These are phyloP conservation scores for Chalciporus pseudorubinellus DNA, from an alignment of 768 basidiomycete species.

Conservation along the genomic window DNA sequence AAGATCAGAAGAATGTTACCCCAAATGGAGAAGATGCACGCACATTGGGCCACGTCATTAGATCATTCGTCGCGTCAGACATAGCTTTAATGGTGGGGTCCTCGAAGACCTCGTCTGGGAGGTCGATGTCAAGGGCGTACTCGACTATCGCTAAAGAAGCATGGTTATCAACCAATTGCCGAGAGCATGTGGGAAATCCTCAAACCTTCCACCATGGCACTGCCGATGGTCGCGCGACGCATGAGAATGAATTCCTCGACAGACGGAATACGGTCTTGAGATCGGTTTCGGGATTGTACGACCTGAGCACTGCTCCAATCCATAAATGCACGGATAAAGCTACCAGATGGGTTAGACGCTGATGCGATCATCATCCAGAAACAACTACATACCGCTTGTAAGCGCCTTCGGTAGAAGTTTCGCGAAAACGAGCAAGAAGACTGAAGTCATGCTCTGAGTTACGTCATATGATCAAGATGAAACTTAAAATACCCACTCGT, in stretches of 20 bases:
- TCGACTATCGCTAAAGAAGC: slow-evolving; percentile 32
- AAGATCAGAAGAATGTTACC: slow-evolving; percentile 11
- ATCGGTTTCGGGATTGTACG: slow-evolving; percentile 34
- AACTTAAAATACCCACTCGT: slow-evolving; percentile 30
- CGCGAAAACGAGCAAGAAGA: slow-evolving; percentile 34
- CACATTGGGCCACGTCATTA: slow-evolving; percentile 44
- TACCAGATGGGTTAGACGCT: slow-evolving; percentile 10
- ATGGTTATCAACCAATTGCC: background rate
- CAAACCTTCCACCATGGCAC: slow-evolving; percentile 38
- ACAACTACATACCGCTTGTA: slow-evolving; percentile 29
- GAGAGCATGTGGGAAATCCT: background rate
- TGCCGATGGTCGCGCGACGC: slow-evolving; percentile 37
- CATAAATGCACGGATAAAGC: slow-evolving; percentile 36
- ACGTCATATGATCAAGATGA: slow-evolving; percentile 10
- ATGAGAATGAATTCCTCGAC: slow-evolving; percentile 39
- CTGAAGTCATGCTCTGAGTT: slow-evolving; percentile 15
- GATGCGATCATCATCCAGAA: background rate
- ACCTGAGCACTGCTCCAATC: slow-evolving; percentile 37
- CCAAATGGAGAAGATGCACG: slow-evolving; percentile 13
- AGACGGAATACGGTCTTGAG: slow-evolving; percentile 36
- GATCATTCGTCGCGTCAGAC: slow-evolving; percentile 40
- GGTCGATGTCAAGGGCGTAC: slow-evolving; percentile 37
- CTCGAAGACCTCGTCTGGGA: slow-evolving; percentile 37
- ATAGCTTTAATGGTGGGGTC: slow-evolving; percentile 33
- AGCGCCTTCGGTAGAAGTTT: slow-evolving; percentile 37